Conservation (phyloP, 306 rosid genomes). For the Prunus mira region DNA sequence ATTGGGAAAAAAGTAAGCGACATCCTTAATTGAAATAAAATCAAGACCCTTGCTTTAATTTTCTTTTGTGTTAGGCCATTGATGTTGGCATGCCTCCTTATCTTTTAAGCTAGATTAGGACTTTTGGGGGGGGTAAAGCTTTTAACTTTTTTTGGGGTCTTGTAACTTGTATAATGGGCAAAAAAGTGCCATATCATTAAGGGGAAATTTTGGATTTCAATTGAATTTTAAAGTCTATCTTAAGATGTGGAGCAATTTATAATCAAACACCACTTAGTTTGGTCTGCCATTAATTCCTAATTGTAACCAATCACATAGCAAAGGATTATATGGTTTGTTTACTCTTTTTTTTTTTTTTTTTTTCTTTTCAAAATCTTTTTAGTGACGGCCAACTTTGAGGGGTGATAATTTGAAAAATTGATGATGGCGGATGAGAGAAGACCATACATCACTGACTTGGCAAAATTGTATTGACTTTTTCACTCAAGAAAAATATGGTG, state of each 20-base stretch:
- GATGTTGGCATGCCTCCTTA: neutral
- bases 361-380: neutral
- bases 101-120: slow-evolving; percentile 5
- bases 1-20: no score
- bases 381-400: slow-evolving; percentile 40
- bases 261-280: slow-evolving; percentile 54
- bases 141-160: neutral
- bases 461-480: slow-evolving; percentile 30
- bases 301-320: slow-evolving; percentile 19
- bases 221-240: slow-evolving; percentile 27
- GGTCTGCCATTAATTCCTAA: slow-evolving; percentile 44
- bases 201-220: slow-evolving; percentile 4
- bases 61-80: slow-evolving; percentile 7
- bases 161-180: neutral
- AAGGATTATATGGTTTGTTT: neutral
- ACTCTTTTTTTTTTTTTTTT: neutral
- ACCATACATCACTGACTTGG: slow-evolving; percentile 32
- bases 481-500: neutral
- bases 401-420: slow-evolving; percentile 22
- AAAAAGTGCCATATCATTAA: slow-evolving; percentile 9
- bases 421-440: slow-evolving; percentile 12
- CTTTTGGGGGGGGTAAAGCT: neutral
- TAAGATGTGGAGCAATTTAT: slow-evolving; percentile 43
- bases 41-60: neutral
- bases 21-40: neutral